Evolutionary conservation across 805 yeast species (phyloP).

Genomic region (Starmera amethionina): DNA sequence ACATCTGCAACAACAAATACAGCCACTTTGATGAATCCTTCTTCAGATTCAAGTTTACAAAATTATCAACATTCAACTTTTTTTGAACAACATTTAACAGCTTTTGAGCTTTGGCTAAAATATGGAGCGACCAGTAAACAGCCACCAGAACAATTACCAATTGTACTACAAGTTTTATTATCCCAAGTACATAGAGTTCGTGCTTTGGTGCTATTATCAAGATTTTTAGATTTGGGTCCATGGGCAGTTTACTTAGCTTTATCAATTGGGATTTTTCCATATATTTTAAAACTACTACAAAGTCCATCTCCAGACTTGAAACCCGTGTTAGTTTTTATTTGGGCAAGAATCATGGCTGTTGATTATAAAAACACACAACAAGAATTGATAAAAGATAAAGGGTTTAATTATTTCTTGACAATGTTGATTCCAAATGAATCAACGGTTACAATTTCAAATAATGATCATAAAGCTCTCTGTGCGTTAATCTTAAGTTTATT

Average conservation of each 20-base stretch:
- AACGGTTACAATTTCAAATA: slow-evolving; percentile 10
- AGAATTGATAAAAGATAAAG: slow-evolving; percentile 85
- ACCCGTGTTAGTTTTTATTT: slow-evolving; percentile 88
- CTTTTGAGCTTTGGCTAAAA: slow-evolving; percentile 92
- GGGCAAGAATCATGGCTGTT: slow-evolving; percentile 97
- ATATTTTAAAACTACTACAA: slow-evolving; percentile 80
- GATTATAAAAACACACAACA: slow-evolving; percentile 86
- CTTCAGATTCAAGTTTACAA: slow-evolving; percentile 18
- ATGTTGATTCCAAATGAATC: slow-evolving; percentile 47
- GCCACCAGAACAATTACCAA: slow-evolving; percentile 93
- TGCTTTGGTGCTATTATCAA: slow-evolving; percentile 74
- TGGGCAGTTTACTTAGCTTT: slow-evolving; percentile 94
- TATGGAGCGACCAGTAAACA: slow-evolving; percentile 76
- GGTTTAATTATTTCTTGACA: slow-evolving; percentile 76
- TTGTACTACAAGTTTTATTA: slow-evolving; percentile 81
- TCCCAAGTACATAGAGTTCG: slow-evolving; percentile 92
- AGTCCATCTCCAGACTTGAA: slow-evolving; percentile 93
- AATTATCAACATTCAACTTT: slow-evolving; percentile 86
- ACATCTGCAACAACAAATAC: slow-evolving; percentile 15
- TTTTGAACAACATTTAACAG: slow-evolving; percentile 92
- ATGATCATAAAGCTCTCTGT: slow-evolving; percentile 92
- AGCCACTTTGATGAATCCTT: slow-evolving; percentile 4
- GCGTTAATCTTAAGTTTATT: slow-evolving; percentile 83
- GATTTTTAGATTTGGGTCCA: slow-evolving; percentile 89
- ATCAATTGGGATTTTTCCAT: slow-evolving; percentile 93